These are phyloP conservation scores for Rhynchosporium graminicola DNA, from an alignment of 2,329 filamentous ascomycete species.

Conservation along the genomic window DNA sequence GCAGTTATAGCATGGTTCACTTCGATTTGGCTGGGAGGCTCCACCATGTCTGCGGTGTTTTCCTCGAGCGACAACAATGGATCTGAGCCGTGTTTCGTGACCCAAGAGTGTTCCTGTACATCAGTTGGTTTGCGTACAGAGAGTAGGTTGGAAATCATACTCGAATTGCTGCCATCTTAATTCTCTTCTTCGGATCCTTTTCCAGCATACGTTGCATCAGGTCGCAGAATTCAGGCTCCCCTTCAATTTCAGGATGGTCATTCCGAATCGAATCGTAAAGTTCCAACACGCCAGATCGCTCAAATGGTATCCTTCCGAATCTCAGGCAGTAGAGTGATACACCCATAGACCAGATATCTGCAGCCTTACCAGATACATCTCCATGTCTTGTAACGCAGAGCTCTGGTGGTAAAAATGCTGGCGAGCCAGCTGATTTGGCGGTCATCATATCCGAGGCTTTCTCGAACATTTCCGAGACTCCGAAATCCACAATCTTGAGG, in stretches of 20 bases:
- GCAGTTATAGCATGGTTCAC: conserved; percentile 87
- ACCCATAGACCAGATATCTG: conserved; percentile 99
- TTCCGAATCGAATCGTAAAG: conserved; percentile 86
- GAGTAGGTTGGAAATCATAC: conserved; percentile 52
- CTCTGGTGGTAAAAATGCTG: conserved; percentile 92
- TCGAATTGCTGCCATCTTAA: conserved; percentile 78
- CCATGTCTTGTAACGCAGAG: conserved; percentile 85
- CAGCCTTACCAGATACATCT: conserved; percentile 82
- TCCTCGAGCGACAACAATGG: conserved; percentile 78
- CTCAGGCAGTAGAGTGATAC: conserved; percentile 90
- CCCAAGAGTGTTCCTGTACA: conserved; percentile 83
- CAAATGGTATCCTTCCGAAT: conserved; percentile 87
- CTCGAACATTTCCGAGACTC: conserved; percentile 98
- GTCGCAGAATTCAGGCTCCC: conserved; percentile 69
- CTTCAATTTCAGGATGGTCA: conserved; percentile 63
- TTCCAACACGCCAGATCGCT: conserved; percentile 75
- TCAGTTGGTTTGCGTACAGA: conserved; percentile 13
- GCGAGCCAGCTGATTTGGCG: conserved; percentile 89
- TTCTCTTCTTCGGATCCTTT: conserved; percentile 81
- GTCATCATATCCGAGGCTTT: conserved; percentile 86
- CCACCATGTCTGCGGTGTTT: conserved; percentile 79
- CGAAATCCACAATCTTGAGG: conserved; percentile 97
- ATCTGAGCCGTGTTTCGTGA: conserved; percentile 78
- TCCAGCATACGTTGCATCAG: conserved; percentile 74
- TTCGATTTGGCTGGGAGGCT: conserved; percentile 85